Percentiles rank a stretch among this genome's conserved stretches.
phyloP scores from a whole-genome alignment of 331 rosid species.

The Malus hybrid region DNA sequence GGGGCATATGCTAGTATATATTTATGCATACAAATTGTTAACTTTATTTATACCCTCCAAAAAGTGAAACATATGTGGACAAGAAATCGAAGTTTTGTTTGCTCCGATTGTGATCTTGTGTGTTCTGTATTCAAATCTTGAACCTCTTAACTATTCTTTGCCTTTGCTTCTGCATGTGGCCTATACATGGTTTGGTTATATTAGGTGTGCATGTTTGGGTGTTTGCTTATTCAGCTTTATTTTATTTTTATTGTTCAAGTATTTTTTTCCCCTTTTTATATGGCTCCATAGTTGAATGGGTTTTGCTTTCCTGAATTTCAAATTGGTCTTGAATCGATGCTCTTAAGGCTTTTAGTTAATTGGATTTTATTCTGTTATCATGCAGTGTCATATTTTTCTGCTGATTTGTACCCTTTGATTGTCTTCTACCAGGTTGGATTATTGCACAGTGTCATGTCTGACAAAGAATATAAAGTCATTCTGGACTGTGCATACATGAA shows the following conservation, averaged over 20 bases:
- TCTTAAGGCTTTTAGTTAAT: background rate
- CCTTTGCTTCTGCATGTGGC: background rate
- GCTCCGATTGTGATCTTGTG: background rate
- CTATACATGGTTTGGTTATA: background rate
- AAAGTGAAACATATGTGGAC: background rate
- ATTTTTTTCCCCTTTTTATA: background rate
- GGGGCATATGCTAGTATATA: too few species aligned
- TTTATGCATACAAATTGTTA: too few species aligned
- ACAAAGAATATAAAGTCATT: slow-evolving; percentile 89
- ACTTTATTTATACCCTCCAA: too few species aligned
- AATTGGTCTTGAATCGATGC: background rate
- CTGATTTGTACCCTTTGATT: slow-evolving; percentile 8
- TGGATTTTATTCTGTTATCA: background rate
- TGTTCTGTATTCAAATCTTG: background rate
- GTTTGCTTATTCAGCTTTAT: background rate
- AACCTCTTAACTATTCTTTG: background rate
- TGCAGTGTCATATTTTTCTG: slow-evolving; percentile 3
- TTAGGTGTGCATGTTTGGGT: background rate
- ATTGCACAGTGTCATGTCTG: slow-evolving; percentile 75
- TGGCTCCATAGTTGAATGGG: background rate
- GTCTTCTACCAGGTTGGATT: slow-evolving; percentile 62
- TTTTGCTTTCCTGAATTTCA: background rate
- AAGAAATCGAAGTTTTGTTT: background rate
- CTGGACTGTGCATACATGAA: slow-evolving; percentile 79
- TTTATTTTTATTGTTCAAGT: background rate